Evolutionary conservation across 2,329 filamentous ascomycete genomes (phyloP).

Genomic region (Simplicillium aogashimaense): DNA sequence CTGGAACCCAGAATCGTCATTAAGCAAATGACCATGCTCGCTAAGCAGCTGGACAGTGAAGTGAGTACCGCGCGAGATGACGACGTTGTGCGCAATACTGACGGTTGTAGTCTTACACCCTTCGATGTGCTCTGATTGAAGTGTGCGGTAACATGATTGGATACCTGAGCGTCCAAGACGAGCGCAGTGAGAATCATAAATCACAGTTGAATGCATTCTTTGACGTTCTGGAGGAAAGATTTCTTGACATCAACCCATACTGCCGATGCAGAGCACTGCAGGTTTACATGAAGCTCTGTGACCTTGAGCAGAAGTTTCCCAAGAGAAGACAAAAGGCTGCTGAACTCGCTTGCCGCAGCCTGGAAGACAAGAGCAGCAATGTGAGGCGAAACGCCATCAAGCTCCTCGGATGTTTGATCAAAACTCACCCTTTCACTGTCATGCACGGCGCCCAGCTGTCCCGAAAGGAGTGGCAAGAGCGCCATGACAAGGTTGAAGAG

Average conservation of each 20-base stretch:
- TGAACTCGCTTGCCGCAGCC: slow-evolving; percentile 76
- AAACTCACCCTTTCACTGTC: slow-evolving; percentile 87
- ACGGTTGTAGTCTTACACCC: slow-evolving; percentile 64
- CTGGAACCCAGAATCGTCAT: slow-evolving; percentile 85
- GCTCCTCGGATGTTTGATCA: slow-evolving; percentile 75
- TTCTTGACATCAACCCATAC: slow-evolving; percentile 94
- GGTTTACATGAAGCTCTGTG: slow-evolving; percentile 84
- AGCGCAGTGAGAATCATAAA: slow-evolving; percentile 86
- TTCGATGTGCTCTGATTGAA: slow-evolving; percentile 89
- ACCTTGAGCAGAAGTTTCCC: slow-evolving; percentile 91
- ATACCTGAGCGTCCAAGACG: slow-evolving; percentile 83
- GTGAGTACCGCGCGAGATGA: slow-evolving; percentile 28
- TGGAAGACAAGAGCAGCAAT: slow-evolving; percentile 98
- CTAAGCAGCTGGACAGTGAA: slow-evolving; percentile 93
- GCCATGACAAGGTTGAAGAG: slow-evolving; percentile 72
- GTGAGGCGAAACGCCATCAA: slow-evolving; percentile 94
- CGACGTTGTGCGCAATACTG: slow-evolving; percentile 7
- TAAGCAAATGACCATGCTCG: slow-evolving; percentile 92
- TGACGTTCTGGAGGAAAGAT: slow-evolving; percentile 90
- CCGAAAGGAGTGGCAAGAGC: slow-evolving; percentile 73
- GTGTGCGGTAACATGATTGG: slow-evolving; percentile 93
- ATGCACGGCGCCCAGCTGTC: slow-evolving; percentile 84
- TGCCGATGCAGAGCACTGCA: slow-evolving; percentile 87
- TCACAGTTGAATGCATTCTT: slow-evolving; percentile 95
- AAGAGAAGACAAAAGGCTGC: slow-evolving; percentile 82